Conservation (phyloP, 169 alveolate genomes). For the Hepatocystis sp. region DNA sequence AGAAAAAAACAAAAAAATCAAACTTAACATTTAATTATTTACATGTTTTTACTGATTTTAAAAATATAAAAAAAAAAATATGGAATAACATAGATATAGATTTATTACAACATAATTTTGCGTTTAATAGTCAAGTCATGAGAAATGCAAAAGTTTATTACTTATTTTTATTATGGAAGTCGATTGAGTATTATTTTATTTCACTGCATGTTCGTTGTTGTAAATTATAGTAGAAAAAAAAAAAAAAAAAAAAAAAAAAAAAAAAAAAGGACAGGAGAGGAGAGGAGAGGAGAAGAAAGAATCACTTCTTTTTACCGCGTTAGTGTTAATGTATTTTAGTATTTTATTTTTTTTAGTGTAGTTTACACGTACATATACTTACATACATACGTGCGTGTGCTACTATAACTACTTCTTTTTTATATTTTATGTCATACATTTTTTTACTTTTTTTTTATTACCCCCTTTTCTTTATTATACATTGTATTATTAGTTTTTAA, state of each 20-base stretch:
- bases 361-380: no score
- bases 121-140: not conserved
- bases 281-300: not conserved
- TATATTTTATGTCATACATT: no score
- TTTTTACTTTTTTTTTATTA: no score
- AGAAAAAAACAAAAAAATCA: no score
- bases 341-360: no score
- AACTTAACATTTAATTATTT: constrained; percentile 20
- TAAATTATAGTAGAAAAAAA: no score
- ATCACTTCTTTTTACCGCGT: no score
- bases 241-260: not conserved
- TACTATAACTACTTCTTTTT: no score
- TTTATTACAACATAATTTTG: constrained; percentile 6
- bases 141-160: constrained; percentile 1
- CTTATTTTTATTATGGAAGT: constrained; percentile 32
- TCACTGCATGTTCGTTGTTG: constrained; percentile 4
- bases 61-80: constrained; percentile 14
- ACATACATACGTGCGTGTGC: no score
- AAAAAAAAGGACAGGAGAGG: not conserved
- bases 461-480: no score
- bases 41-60: constrained; percentile 18
- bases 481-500: no score
- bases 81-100: constrained; percentile 18
- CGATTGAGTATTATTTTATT: constrained; percentile 20
- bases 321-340: no score